phyloP scores from a whole-genome alignment of 768 basidiomycete genomes.

The Russula compacta region DNA sequence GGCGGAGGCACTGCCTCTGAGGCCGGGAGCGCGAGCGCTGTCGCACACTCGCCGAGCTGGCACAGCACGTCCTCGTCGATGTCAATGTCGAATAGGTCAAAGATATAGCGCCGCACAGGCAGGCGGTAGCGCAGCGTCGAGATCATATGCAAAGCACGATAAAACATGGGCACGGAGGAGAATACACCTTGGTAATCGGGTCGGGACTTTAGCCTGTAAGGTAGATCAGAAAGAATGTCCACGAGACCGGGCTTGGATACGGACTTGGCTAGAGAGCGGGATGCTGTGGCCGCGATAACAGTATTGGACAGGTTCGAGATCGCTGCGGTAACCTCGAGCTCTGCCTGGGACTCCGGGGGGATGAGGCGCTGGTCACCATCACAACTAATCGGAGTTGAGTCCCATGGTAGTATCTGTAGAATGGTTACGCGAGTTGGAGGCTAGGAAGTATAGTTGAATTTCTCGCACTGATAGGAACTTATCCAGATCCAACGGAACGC shows the following conservation, averaged over 20 bases:
- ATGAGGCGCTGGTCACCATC: slow-evolving; percentile 40
- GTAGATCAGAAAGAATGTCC: neutral
- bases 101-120: slow-evolving; percentile 84
- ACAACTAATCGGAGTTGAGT: slow-evolving; percentile 27
- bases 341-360: slow-evolving; percentile 57
- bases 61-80: slow-evolving; percentile 54
- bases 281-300: slow-evolving; percentile 91
- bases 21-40: slow-evolving; percentile 31
- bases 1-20: slow-evolving; percentile 26
- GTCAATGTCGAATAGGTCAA: slow-evolving; percentile 86
- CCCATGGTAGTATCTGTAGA: slow-evolving; percentile 67
- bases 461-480: slow-evolving; percentile 66
- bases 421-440: slow-evolving; percentile 3
- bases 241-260: slow-evolving; percentile 19
- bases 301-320: slow-evolving; percentile 94
- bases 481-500: slow-evolving; percentile 77
- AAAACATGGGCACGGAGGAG: slow-evolving; percentile 67
- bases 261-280: slow-evolving; percentile 78
- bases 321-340: slow-evolving; percentile 78
- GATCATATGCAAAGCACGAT: slow-evolving; percentile 78
- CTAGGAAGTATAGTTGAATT: neutral
- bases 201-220: slow-evolving; percentile 61
- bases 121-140: slow-evolving; percentile 86
- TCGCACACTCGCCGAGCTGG: slow-evolving; percentile 43
- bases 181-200: slow-evolving; percentile 71